phyloP scores from a whole-genome alignment of 2,329 filamentous ascomycete genomes.

The Endocalyx cinctus region DNA sequence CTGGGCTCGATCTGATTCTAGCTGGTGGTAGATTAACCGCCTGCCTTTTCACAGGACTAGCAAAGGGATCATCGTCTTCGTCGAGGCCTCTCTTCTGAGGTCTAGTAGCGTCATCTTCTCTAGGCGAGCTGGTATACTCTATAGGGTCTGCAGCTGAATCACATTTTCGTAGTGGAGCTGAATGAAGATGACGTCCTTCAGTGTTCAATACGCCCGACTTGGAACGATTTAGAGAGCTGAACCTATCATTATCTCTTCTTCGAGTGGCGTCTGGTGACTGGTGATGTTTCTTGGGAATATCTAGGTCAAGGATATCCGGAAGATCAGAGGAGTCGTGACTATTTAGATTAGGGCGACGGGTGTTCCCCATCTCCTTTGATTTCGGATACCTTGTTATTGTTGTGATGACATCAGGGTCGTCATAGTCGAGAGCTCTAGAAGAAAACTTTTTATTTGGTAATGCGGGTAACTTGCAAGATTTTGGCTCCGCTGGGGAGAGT shows the following conservation, averaged over 20 bases:
- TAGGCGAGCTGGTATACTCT: conserved; percentile 23
- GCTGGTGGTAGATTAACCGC: conserved; percentile 2
- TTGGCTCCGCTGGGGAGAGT: conserved; percentile 6
- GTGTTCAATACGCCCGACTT: too few species aligned
- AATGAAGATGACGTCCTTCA: too few species aligned
- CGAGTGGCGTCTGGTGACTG: too few species aligned
- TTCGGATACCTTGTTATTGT: conserved; percentile 2
- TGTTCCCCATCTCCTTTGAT: too few species aligned
- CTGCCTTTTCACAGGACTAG: conserved; percentile 14
- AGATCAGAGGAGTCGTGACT: too few species aligned
- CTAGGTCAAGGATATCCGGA: too few species aligned
- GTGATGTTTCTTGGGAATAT: too few species aligned
- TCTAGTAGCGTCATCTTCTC: conserved; percentile 1
- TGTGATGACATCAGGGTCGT: conserved; percentile 3
- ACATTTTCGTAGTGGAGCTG: conserved; percentile 14
- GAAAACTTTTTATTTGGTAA: too few species aligned
- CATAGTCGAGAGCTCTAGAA: conserved; percentile 12
- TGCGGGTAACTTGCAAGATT: conserved; percentile 4
- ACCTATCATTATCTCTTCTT: too few species aligned
- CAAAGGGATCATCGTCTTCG: conserved; percentile 16
- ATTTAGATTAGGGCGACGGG: too few species aligned
- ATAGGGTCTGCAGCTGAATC: conserved; percentile 22
- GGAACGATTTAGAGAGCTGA: too few species aligned
- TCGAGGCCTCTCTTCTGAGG: conserved; percentile 5
- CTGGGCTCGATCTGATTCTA: not conserved